A percentile compares a stretch with the other conserved stretches of the same genome.
These are phyloP conservation scores for Ophiostoma triangulosporum DNA, from an alignment of 2,329 filamentous ascomycete species.

Conservation along the genomic window DNA sequence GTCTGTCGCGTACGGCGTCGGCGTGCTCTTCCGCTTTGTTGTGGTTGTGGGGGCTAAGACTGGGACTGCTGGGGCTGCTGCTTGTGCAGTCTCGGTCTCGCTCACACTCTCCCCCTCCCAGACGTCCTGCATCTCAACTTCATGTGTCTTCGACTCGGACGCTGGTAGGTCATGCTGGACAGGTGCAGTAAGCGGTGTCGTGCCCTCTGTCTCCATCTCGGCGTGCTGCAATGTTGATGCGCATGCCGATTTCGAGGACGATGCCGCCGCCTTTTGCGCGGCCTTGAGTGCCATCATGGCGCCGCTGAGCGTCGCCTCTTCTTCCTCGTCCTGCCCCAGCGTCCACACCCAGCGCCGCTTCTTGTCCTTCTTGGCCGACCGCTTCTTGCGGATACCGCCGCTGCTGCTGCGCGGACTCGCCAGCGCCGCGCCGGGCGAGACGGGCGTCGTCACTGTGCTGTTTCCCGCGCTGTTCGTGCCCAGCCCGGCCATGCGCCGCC, in stretches of 20 bases:
- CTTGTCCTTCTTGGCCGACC: slow-evolving; percentile 43
- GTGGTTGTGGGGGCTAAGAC: background rate
- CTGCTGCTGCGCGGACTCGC: slow-evolving; percentile 25
- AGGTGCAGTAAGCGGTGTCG: slow-evolving; percentile 3
- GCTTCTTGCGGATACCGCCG: slow-evolving; percentile 38
- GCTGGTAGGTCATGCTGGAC: too few species aligned
- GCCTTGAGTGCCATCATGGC: slow-evolving; percentile 16
- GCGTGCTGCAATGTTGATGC: background rate
- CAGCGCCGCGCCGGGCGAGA: slow-evolving; percentile 13
- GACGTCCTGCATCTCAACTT: slow-evolving; percentile 7
- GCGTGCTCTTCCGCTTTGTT: slow-evolving; percentile 13
- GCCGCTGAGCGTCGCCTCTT: slow-evolving; percentile 26
- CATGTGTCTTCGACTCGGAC: background rate
- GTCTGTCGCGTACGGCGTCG: slow-evolving; percentile 9
- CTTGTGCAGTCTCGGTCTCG: background rate
- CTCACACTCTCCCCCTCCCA: too few species aligned
- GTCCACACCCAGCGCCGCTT: slow-evolving; percentile 55
- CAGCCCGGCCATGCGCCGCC: slow-evolving; percentile 39
- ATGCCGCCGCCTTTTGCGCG: slow-evolving; percentile 10
- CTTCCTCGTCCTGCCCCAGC: slow-evolving; percentile 39
- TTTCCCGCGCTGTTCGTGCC: slow-evolving; percentile 28
- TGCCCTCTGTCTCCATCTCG: background rate
- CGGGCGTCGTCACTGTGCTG: slow-evolving; percentile 13
- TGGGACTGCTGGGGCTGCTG: background rate
- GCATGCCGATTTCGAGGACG: background rate